Percentiles rank a stretch among this genome's conserved stretches.
Evolutionary conservation across 208 protist genomes (phyloP).

Genomic region (Naegleria fowleri): DNA sequence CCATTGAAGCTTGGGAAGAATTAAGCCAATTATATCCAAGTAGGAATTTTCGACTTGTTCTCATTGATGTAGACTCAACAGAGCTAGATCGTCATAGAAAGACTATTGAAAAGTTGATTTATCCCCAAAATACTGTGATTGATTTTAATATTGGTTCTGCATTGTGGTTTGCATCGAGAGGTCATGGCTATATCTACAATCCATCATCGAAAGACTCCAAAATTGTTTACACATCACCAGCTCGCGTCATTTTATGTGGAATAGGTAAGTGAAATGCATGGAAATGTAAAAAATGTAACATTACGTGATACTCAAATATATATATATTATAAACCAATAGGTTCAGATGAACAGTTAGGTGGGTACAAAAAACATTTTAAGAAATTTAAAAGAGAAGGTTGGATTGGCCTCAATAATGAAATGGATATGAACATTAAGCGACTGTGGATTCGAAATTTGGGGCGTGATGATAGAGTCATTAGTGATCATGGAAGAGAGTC

Average conservation of each 20-base stretch:
- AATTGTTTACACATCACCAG: constrained; percentile 6
- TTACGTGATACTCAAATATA: no score
- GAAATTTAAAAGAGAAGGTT: constrained; percentile 54
- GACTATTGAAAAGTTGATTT: constrained; percentile 50
- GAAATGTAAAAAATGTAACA: constrained; percentile 61
- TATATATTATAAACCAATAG: no score
- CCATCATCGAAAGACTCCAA: neutral
- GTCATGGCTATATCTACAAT: constrained; percentile 19
- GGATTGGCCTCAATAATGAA: constrained; percentile 56
- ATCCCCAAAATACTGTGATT: constrained; percentile 78
- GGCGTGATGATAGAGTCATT: constrained; percentile 84
- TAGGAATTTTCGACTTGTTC: constrained; percentile 72
- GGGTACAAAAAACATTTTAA: constrained; percentile 84
- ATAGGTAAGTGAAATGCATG: constrained; percentile 44
- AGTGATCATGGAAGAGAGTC: constrained; percentile 80
- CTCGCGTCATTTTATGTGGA: constrained; percentile 31
- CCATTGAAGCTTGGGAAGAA: constrained; percentile 65
- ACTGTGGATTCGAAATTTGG: constrained; percentile 87
- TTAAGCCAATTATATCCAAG: constrained; percentile 58
- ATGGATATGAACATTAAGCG: constrained; percentile 74
- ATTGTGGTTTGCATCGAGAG: constrained; percentile 81
- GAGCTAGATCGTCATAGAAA: constrained; percentile 11
- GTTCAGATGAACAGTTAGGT: constrained; percentile 88
- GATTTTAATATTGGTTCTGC: constrained; percentile 89
- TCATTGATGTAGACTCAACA: constrained; percentile 67